Conservation (phyloP, 164 flowering plant species). For the Litsea cubeba region DNA sequence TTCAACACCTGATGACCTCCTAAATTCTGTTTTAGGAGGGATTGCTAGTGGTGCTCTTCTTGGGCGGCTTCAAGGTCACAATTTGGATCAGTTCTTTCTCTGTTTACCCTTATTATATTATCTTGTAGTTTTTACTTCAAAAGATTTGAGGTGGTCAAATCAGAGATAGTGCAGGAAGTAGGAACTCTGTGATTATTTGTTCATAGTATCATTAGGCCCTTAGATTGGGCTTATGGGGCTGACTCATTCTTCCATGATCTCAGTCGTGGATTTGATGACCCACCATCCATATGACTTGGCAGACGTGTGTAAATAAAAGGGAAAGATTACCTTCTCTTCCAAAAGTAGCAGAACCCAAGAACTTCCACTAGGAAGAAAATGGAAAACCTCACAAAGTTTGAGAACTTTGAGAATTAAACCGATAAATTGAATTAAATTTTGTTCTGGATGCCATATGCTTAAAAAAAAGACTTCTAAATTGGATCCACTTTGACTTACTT, state of each 20-base stretch:
- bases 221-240: not conserved
- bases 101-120: not conserved
- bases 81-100: not conserved
- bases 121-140: not conserved
- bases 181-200: not conserved
- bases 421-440: too few species aligned
- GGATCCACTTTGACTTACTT: too few species aligned
- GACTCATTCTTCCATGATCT: not conserved
- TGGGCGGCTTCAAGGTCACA: slow-evolving; percentile 88
- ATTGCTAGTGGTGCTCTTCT: slow-evolving; percentile 79
- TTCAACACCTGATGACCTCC: slow-evolving; percentile 62
- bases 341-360: too few species aligned
- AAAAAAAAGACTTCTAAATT: too few species aligned
- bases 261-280: not conserved
- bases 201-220: not conserved
- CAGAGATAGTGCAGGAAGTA: not conserved
- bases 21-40: slow-evolving; percentile 81
- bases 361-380: too few species aligned
- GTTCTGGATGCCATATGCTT: too few species aligned
- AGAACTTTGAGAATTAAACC: too few species aligned
- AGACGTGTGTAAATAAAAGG: too few species aligned
- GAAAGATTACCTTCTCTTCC: too few species aligned
- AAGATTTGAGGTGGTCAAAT: not conserved
- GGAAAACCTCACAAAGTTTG: too few species aligned
- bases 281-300: not conserved